Percentiles rank a stretch among this genome's conserved stretches.
phyloP scores from a whole-genome alignment of 768 basidiomycete species.

The Tylopilus balloui region DNA sequence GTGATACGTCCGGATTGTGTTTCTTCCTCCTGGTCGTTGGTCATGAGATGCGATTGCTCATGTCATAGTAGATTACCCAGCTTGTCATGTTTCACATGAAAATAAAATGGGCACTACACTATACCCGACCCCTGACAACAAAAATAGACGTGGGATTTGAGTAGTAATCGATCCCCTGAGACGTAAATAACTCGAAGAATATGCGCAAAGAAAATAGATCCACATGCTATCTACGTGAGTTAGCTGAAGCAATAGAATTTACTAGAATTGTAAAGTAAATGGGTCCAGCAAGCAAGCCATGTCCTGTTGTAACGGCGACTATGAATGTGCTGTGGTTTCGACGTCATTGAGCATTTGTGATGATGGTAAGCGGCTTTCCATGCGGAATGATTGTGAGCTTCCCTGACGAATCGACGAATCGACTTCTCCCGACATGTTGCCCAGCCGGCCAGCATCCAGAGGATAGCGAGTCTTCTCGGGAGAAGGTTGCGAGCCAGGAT shows the following conservation, averaged over 20 bases:
- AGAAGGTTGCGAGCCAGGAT: constrained; percentile 23
- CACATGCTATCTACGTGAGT: constrained; percentile 19
- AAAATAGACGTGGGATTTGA: constrained; percentile 1
- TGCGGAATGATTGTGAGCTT: constrained; percentile 27
- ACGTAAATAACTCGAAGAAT: constrained; percentile 12
- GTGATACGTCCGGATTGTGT: neutral
- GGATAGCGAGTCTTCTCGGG: constrained; percentile 45
- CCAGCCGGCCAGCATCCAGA: constrained; percentile 34
- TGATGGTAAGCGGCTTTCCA: constrained; percentile 26
- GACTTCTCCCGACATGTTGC: constrained; percentile 18
- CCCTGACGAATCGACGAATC: constrained; percentile 26
- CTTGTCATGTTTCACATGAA: constrained; percentile 3
- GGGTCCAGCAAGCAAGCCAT: constrained; percentile 11
- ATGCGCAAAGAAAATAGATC: constrained; percentile 13
- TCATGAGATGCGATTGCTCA: too few relatives aligned
- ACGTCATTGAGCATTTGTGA: constrained; percentile 30
- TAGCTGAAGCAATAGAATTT: constrained; percentile 33
- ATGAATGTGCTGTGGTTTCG: constrained; percentile 21
- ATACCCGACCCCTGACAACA: constrained; percentile 3
- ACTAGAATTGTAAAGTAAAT: constrained; percentile 26
- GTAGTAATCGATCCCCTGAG: too few relatives aligned
- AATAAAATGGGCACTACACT: neutral
- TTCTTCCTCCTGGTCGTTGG: too few relatives aligned
- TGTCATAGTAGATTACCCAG: too few relatives aligned
- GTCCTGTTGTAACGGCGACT: constrained; percentile 9